Evolutionary conservation across 2,329 filamentous ascomycete species (phyloP).

Genomic region (Leptographium galeiforme): DNA sequence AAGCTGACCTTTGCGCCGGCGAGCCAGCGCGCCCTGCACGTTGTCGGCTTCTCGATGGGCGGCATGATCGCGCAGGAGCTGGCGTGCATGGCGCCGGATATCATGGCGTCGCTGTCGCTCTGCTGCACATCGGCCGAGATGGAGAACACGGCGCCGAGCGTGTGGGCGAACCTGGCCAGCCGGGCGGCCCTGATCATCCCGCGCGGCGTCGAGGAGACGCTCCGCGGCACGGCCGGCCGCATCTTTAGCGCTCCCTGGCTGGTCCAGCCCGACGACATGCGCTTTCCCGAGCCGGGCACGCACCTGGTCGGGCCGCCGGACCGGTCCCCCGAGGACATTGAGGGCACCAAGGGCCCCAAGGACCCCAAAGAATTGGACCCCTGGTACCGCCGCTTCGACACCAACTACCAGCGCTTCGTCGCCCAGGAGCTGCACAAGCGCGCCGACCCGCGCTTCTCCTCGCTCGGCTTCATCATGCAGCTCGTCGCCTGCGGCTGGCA

Average conservation of each 20-base stretch:
- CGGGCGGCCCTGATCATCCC: conserved; percentile 49
- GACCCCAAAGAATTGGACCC: neutral
- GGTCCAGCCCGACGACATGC: conserved; percentile 41
- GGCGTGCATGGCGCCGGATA: conserved; percentile 35
- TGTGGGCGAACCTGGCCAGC: conserved; percentile 47
- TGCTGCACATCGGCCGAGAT: conserved; percentile 48
- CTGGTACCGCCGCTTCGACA: conserved; percentile 39
- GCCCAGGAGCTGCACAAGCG: conserved; percentile 68
- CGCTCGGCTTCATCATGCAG: conserved; percentile 61
- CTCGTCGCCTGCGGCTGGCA: conserved; percentile 70
- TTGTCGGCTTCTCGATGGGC: conserved; percentile 72
- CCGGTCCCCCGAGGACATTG: neutral
- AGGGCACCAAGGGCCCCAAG: neutral
- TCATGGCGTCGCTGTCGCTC: conserved; percentile 43
- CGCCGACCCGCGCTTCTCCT: conserved; percentile 46
- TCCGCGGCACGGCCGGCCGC: conserved; percentile 49
- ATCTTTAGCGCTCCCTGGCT: conserved; percentile 58
- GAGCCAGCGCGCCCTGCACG: conserved; percentile 34
- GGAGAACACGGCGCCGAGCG: conserved; percentile 46
- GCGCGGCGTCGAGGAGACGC: conserved; percentile 52
- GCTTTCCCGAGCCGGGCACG: conserved; percentile 23
- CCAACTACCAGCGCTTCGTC: conserved; percentile 70
- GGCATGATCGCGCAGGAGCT: conserved; percentile 90
- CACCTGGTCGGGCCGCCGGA: conserved; percentile 11
- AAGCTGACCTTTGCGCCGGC: conserved; percentile 2